Base-by-base conservation (phyloP, 495 filamentous ascomycete species). In the Talaromyces adpressus region DNA sequence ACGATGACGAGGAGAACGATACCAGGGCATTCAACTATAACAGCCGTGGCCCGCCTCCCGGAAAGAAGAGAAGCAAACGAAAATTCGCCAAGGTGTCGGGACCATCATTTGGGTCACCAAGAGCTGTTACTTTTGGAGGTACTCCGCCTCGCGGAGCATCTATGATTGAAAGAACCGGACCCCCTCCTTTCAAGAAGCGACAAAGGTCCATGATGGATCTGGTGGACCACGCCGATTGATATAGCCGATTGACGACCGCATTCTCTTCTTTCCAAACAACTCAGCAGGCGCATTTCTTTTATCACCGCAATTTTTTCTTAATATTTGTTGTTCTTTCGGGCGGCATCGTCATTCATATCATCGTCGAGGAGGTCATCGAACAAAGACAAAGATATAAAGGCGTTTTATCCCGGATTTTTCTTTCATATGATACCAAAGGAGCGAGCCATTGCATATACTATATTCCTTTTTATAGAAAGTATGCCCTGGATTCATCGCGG, bases 31-130 rank as follows among this genome's bases (percentile, higher is more conserved):
- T 20, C 14, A 34, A 18, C 30, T 6, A 27, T 23, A 57, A 34
- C n/a, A 36, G 29, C 29, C 16, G 56, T 20, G 36, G 36, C 14
- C 36, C 14, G 36, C 67, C 49, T 34, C 29, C 32, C 11, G 8
- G 8, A n/a, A 71, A 63, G 32, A 66, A 67, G 59, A 65, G 54
- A 22, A 63, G 63, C 45, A 69, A 66, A 47, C 54, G 63, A 23
- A 63, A 59, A 30, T 16, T 57, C n/a, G 47, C 36, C 7, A 45
- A 51, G 9, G 25, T 39, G 2, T 23, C 41, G 14, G 53, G 16
- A 4, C 23, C 56, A 18, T 12, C 4, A 0, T 36, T 20, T n/a
- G 4, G 11, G 2, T 58, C 56, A 58, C 56, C 30, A 36, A 56
- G 52, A 22, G 22, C 27, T 25, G 22, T 6, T 25, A n/a, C 18